Evolutionary conservation across 2,329 filamentous ascomycete genomes (phyloP).

Genomic region (Tolypocladium amazonense): DNA sequence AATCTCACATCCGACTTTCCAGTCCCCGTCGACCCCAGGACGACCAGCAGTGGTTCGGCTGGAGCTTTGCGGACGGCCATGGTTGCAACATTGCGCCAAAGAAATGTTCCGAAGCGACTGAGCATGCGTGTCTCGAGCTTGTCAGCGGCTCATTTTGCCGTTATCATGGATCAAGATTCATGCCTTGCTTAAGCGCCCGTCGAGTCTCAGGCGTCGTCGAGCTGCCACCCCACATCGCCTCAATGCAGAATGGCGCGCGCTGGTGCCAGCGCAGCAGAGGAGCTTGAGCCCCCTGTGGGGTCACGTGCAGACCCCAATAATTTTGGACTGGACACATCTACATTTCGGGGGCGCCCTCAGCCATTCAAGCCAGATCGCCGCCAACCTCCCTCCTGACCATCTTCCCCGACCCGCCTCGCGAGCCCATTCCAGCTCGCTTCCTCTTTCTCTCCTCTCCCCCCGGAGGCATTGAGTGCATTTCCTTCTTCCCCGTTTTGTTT

Average conservation of each 20-base stretch:
- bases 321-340: slow-evolving; percentile 33
- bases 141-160: background rate
- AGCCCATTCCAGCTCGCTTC: slow-evolving; percentile 27
- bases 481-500: slow-evolving; percentile 16
- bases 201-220: background rate
- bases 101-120: slow-evolving; percentile 10
- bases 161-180: background rate
- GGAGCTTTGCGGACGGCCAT: slow-evolving; percentile 30
- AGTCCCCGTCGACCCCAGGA: slow-evolving; percentile 85
- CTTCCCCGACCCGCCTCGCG: slow-evolving; percentile 19
- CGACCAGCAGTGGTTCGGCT: slow-evolving; percentile 57
- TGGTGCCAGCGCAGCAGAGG: background rate
- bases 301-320: slow-evolving; percentile 24
- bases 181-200: background rate
- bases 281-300: slow-evolving; percentile 3
- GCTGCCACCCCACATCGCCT: slow-evolving; percentile 3
- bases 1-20: slow-evolving; percentile 75
- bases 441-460: slow-evolving; percentile 20
- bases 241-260: background rate
- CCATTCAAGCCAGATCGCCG: slow-evolving; percentile 34
- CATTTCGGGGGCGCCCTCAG: slow-evolving; percentile 16
- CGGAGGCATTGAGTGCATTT: slow-evolving; percentile 30
- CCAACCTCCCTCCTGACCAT: slow-evolving; percentile 25
- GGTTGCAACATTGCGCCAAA: slow-evolving; percentile 23
- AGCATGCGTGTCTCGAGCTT: slow-evolving; percentile 12